Evolutionary conservation across 805 yeast species (phyloP), one percentile per base, ranked within the genome.

Genomic region (Metschnikowia lochheadii): DNA sequence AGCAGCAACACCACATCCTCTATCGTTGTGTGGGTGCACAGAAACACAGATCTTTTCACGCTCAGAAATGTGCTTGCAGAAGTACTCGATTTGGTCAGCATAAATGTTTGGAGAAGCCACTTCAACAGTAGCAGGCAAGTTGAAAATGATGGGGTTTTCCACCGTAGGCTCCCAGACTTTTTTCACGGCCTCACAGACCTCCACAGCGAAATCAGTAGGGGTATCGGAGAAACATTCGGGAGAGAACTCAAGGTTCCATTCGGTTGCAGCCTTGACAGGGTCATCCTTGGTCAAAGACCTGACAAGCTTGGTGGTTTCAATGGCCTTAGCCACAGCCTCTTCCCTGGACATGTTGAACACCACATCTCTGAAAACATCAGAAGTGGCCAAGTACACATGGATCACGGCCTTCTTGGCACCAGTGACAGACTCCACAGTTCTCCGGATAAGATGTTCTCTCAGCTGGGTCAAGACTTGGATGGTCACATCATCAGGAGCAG

Each of bases 1-100:
- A 23, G 92, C 92, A 41, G 92, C 92, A 49, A 85, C 90, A 63
- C 89, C 90, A 65, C 89, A 84, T 18, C 92, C 92, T 68, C 92
- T 78, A 65, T 85, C 92, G 61, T 85, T 85, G 68, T 85, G 92
- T 54, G 87, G 80, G 63, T 85, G 92, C 14, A 85, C 77, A 20
- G 90, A 84, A 51, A 85, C 80, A 54, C 83, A 72, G 39, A 84
- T 80, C 60, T 83, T 84, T 62, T 85, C 89, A 66, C 91, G 79
- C 63, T 85, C 88, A 46, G 81, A 64, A 49, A 85, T 85, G 62
- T 84, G 77, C 46, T 76, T 81, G 55, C 83, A 77, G 67, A 85
- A 85, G 61, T 84, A 85, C 67, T 85, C 92, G 56, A 85, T 80
- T 70, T 85, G 90, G 68, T 85, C 92, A 48, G 92, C 92, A 59